Percentiles rank a stretch among this genome's conserved stretches.
phyloP scores from a whole-genome alignment of 768 basidiomycete genomes.

The Psilocybe sp. region DNA sequence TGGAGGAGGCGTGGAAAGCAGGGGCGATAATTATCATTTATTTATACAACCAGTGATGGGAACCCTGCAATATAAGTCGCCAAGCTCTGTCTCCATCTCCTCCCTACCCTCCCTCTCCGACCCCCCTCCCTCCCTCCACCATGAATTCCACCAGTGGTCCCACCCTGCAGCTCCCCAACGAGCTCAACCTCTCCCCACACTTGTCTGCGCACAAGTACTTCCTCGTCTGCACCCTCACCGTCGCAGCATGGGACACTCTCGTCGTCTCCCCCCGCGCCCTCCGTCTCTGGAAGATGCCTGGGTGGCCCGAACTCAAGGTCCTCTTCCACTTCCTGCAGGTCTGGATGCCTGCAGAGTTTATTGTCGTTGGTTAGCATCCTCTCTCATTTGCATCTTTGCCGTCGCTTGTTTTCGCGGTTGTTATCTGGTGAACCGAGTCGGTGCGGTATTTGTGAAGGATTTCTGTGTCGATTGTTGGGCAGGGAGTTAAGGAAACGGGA shows the following conservation, averaged over 20 bases:
- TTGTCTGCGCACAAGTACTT: conserved; percentile 87
- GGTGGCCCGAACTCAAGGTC: conserved; percentile 77
- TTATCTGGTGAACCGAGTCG: neutral
- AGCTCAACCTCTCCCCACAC: conserved; percentile 73
- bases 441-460: too few species aligned
- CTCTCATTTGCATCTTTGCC: conserved; percentile 2
- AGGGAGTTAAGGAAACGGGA: too few species aligned
- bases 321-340: conserved; percentile 72
- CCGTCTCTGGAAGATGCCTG: conserved; percentile 59
- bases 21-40: too few species aligned
- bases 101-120: conserved; percentile 2
- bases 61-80: too few species aligned
- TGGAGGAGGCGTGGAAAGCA: neutral
- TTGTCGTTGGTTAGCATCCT: conserved; percentile 56
- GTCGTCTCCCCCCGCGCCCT: conserved; percentile 80
- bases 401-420: neutral
- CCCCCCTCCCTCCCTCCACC: conserved; percentile 17
- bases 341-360: conserved; percentile 80
- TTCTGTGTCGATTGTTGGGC: too few species aligned
- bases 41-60: too few species aligned
- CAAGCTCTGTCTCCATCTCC: neutral
- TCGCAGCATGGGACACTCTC: conserved; percentile 87
- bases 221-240: conserved; percentile 85
- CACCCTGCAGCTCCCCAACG: conserved; percentile 48
- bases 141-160: conserved; percentile 20